Percentiles rank a stretch among this genome's conserved stretches.
Evolutionary conservation across 2,329 filamentous ascomycete species (phyloP).

Genomic region (Aureobasidium leucospermi): DNA sequence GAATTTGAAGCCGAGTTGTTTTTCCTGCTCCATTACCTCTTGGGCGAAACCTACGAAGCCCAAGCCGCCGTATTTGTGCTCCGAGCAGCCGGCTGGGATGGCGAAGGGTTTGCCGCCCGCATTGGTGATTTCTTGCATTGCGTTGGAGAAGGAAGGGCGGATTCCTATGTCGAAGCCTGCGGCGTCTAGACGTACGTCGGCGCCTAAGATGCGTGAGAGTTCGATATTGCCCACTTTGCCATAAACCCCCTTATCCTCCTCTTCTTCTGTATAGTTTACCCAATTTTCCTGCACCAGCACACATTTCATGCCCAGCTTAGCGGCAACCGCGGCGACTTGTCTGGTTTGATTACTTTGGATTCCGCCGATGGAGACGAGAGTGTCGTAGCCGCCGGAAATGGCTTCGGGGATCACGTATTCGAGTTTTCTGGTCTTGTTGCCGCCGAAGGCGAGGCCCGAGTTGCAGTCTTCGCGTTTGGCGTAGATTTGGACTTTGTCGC

Average conservation of each 20-base stretch:
- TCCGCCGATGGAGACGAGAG: slow-evolving; percentile 31
- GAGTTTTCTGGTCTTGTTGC: slow-evolving; percentile 34
- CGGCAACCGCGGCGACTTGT: slow-evolving; percentile 29
- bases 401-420: slow-evolving; percentile 32
- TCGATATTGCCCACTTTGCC: slow-evolving; percentile 19
- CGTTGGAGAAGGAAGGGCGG: slow-evolving; percentile 44
- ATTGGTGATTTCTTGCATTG: slow-evolving; percentile 47
- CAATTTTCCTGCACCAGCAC: slow-evolving; percentile 27
- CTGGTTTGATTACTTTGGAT: slow-evolving; percentile 33
- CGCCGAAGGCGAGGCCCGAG: slow-evolving; percentile 30
- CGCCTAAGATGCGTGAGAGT: slow-evolving; percentile 23
- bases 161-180: slow-evolving; percentile 62
- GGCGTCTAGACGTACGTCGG: slow-evolving; percentile 52
- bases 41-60: slow-evolving; percentile 67
- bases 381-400: slow-evolving; percentile 22
- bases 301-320: slow-evolving; percentile 26
- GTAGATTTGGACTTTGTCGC: slow-evolving; percentile 55
- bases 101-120: slow-evolving; percentile 59
- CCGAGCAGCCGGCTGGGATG: slow-evolving; percentile 63
- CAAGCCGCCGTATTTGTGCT: slow-evolving; percentile 62
- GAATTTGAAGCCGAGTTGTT: slow-evolving; percentile 55
- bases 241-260: not conserved
- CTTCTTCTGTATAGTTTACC: slow-evolving; percentile 17
- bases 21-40: slow-evolving; percentile 59
- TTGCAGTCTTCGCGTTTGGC: slow-evolving; percentile 63